Base-by-base conservation (phyloP, 2,329 filamentous ascomycete species). In the Aspergillus nomiae region DNA sequence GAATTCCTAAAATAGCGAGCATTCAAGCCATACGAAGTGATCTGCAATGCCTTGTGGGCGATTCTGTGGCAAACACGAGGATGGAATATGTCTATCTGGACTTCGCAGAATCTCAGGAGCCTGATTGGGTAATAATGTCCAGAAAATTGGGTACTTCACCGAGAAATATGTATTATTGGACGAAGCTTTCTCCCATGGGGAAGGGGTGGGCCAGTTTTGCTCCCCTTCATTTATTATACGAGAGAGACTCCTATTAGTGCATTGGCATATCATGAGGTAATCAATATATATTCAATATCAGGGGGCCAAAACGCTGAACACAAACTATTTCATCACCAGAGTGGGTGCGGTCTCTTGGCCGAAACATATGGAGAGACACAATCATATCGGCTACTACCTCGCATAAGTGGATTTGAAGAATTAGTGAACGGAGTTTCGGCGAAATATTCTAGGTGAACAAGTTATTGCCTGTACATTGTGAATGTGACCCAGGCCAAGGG, bases 391-490 rank as follows among this genome's bases (percentile, higher is more conserved):
- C 32, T 10, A 34, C 32, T 34, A 34, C 32, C 10, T 9, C 32
- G 9, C 32, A n/a, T n/a, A 19, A n/a, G 2, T 7, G 5, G 16
- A 10, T 16, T 41, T 19, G 8, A 16, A 9, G 7, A 0, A 9
- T n/a, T 9, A 4, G 7, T 7, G 9, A 2, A 10, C 38, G 4
- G 16, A 3, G 9, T 0, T 10, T 19, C 16, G 0, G 19, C 3
- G 19, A 9, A 4, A 10, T 1, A n/a, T 41, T 14, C 16, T n/a
- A 10, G 7, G 2, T 16, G 14, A 41, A 3, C 19, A 9, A n/a
- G 19, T 10, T 10, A n/a, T 41, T 4, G 3, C 19, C 3, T 41
- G 8, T n/a, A 3, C 38, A 9, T n/a, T 8, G 3, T 1, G 7
- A 9, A n/a, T n/a, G 8, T 10, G 32, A 41, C 16, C 8, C 7